phyloP scores from a whole-genome alignment of 192 early-diverging fungal genomes.

The Coemansia sp. region DNA sequence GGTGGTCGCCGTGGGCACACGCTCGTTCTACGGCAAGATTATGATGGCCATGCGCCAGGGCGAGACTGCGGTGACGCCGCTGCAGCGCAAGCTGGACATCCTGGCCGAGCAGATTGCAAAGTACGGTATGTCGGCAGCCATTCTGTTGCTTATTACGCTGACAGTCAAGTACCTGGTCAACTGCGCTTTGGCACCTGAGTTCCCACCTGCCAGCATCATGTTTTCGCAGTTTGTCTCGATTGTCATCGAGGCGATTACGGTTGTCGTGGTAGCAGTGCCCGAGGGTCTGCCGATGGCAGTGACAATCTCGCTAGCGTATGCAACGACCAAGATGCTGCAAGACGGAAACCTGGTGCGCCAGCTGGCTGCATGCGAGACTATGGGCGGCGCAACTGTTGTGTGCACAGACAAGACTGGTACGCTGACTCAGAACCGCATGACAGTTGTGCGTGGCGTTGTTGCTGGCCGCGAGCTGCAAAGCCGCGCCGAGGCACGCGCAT shows the following conservation, averaged over 20 bases:
- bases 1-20: constrained; percentile 79
- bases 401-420: constrained; percentile 91
- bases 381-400: constrained; percentile 79
- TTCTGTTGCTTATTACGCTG: constrained; percentile 79
- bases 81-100: constrained; percentile 87
- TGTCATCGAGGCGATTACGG: constrained; percentile 77
- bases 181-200: constrained; percentile 57
- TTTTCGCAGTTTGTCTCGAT: constrained; percentile 66
- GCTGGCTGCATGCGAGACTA: constrained; percentile 78
- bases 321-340: constrained; percentile 77
- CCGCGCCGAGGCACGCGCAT: constrained; percentile 50
- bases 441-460: constrained; percentile 65
- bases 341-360: constrained; percentile 81
- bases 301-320: constrained; percentile 80
- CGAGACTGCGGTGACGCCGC: constrained; percentile 72
- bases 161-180: constrained; percentile 65
- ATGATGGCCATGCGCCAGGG: constrained; percentile 81
- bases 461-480: constrained; percentile 51
- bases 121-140: constrained; percentile 79
- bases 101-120: constrained; percentile 95
- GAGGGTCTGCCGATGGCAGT: constrained; percentile 88
- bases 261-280: constrained; percentile 82
- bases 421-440: constrained; percentile 83
- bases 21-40: constrained; percentile 87
- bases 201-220: constrained; percentile 59